These are phyloP conservation scores for Gaertneriomyces semiglobifer DNA, from an alignment of 192 early-diverging fungal genomes.

Conservation along the genomic window DNA sequence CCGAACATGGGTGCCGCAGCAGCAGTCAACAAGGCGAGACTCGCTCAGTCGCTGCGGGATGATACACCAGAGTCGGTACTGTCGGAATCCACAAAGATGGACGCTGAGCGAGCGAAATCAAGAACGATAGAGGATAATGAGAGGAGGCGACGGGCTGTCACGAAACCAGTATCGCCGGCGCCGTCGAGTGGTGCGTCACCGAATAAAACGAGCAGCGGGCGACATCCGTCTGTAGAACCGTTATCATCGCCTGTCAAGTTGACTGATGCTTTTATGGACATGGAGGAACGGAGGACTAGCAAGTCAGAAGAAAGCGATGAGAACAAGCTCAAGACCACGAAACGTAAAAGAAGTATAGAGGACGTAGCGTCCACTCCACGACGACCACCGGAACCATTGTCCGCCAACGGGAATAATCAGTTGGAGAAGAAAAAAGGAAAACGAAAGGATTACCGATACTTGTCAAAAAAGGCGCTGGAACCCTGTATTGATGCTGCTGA, in stretches of 20 bases:
- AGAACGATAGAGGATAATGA: too few species aligned
- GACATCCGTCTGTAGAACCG: background rate
- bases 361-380: background rate
- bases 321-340: background rate
- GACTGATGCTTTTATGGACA: background rate
- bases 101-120: too few species aligned
- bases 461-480: constrained; percentile 22
- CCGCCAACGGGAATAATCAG: background rate
- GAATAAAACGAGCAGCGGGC: background rate
- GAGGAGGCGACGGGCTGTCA: background rate
- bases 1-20: too few species aligned
- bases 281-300: background rate
- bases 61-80: too few species aligned
- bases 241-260: background rate
- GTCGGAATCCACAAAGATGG: too few species aligned
- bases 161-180: constrained; percentile 13
- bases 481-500: constrained; percentile 25
- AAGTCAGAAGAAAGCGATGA: background rate
- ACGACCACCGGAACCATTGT: background rate
- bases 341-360: background rate
- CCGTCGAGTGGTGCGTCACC: background rate
- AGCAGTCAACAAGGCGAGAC: too few species aligned
- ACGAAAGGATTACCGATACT: constrained; percentile 19
- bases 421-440: background rate
- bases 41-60: too few species aligned